These are phyloP conservation scores for Verticillium nonalfalfae DNA, from an alignment of 2,329 filamentous ascomycete genomes.

Conservation along the genomic window DNA sequence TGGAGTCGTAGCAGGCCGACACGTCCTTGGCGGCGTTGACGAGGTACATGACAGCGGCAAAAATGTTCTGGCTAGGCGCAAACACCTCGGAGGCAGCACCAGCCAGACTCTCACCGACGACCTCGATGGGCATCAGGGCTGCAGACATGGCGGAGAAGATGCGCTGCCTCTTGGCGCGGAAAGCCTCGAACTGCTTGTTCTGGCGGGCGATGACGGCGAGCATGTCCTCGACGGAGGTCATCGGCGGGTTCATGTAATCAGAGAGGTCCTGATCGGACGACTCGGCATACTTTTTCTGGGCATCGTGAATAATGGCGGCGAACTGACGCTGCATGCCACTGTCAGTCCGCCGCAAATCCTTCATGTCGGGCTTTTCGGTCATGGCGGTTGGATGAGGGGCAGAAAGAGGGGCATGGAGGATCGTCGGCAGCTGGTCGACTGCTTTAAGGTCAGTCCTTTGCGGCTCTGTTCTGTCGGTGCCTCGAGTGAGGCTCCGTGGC, in stretches of 20 bases:
- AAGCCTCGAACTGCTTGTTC: conserved; percentile 28
- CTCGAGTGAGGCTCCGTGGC: neutral
- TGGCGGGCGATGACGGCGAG: conserved; percentile 22
- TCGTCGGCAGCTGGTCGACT: neutral
- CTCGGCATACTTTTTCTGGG: conserved; percentile 23
- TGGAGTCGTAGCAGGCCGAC: conserved; percentile 35
- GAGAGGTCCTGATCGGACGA: conserved; percentile 20
- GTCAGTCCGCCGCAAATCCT: neutral
- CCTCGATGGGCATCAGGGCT: conserved; percentile 28
- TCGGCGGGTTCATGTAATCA: conserved; percentile 24
- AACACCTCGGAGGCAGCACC: conserved; percentile 30
- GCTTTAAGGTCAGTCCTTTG: neutral
- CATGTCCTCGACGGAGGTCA: conserved; percentile 24
- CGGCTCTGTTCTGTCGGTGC: neutral
- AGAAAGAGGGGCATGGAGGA: neutral
- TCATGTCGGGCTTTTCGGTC: neutral
- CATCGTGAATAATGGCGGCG: conserved; percentile 24
- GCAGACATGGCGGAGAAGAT: conserved; percentile 25
- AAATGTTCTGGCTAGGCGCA: conserved; percentile 32
- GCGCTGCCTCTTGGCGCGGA: conserved; percentile 18
- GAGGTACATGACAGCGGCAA: conserved; percentile 34
- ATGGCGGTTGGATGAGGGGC: neutral
- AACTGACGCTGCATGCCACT: conserved; percentile 8
- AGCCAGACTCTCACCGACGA: conserved; percentile 29
- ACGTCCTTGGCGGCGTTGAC: conserved; percentile 37